A percentile compares a stretch with the other conserved stretches of the same genome.
Conservation (phyloP, 2,329 filamentous ascomycete species). For the Didymella arachidicola region DNA sequence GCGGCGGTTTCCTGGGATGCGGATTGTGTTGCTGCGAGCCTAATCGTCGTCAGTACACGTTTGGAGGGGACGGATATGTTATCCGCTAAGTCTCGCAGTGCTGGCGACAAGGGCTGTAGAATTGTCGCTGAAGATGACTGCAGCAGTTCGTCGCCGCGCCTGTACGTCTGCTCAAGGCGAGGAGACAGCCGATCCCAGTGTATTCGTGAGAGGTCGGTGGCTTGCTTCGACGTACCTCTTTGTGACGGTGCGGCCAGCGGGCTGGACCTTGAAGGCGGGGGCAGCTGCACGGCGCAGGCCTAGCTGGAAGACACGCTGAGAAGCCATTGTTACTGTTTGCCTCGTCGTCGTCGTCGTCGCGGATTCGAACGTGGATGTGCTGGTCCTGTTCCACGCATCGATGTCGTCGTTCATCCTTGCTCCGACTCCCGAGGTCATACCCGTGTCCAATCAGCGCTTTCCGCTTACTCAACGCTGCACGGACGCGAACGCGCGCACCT, state of each 20-base stretch:
- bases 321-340: conserved; percentile 46
- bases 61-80: not conserved
- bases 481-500: conserved; percentile 8
- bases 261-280: conserved; percentile 53
- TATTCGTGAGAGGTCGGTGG: not conserved
- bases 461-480: conserved; percentile 21
- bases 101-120: not conserved
- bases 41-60: conserved; percentile 27
- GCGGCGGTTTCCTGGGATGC: conserved; percentile 63
- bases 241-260: conserved; percentile 54
- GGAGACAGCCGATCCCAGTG: not conserved
- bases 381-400: conserved; percentile 35
- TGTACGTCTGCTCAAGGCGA: not conserved
- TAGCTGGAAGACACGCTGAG: conserved; percentile 57
- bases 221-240: conserved; percentile 54
- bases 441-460: conserved; percentile 39
- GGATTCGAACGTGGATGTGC: conserved; percentile 30
- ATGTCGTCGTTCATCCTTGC: conserved; percentile 39
- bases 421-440: conserved; percentile 39
- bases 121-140: not conserved
- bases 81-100: not conserved
- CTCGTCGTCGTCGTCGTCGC: conserved; percentile 30
- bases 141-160: not conserved
- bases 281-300: conserved; percentile 53
- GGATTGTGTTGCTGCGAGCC: conserved; percentile 64